Base-by-base conservation (phyloP, 176 grass and related monocot species). In the Cenchrus americanus region DNA sequence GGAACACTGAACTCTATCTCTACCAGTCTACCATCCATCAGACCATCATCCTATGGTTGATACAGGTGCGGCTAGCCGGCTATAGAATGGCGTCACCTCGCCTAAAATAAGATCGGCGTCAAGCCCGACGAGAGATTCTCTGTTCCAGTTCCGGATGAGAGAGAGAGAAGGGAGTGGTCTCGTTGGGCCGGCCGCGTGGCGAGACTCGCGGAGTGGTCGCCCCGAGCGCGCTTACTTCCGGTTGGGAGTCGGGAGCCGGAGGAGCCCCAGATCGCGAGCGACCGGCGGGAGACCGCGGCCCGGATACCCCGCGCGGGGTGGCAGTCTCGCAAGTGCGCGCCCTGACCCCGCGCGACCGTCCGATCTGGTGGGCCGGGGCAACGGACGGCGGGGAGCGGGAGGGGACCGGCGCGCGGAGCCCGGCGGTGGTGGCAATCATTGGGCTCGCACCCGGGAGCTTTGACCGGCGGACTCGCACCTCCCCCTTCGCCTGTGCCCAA, bases 371-470 rank as follows among this genome's bases (percentile, higher is more conserved):
- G 23, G 10, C 2, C 0, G 18, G 7, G 11, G 0, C 8, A 94
- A 86, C 82, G 74, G 82, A 87, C 84, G 76, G 1, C 1, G 2
- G 3, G 13, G 57, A 1, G 1, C 18, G 52, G 24, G 21, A 44
- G 43, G 30, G 42, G 41, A 9, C 73, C 62, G 51, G 10, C 44
- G 61, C 55, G 49, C 61, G 79, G 83, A 51, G 68, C 34, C 30
- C 60, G 6, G 1, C 3, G 49, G 85, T 62, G 30, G 37, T 77
- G 82, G 77, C 77, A 88, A 91, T 86, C 69, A 94, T 94, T 91
- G 80, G 83, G 91, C 69, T 90, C 80, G 66, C 85, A 52, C 76
- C 79, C 77, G 59, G 69, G 59, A 69, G 64, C 78, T 93, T 90
- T 94, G 88, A 94, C 88, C 62, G 82, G 49, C 21, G 55, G 55